These are phyloP conservation scores for Lentinula aciculospora DNA, from an alignment of 768 basidiomycete species.

Conservation along the genomic window DNA sequence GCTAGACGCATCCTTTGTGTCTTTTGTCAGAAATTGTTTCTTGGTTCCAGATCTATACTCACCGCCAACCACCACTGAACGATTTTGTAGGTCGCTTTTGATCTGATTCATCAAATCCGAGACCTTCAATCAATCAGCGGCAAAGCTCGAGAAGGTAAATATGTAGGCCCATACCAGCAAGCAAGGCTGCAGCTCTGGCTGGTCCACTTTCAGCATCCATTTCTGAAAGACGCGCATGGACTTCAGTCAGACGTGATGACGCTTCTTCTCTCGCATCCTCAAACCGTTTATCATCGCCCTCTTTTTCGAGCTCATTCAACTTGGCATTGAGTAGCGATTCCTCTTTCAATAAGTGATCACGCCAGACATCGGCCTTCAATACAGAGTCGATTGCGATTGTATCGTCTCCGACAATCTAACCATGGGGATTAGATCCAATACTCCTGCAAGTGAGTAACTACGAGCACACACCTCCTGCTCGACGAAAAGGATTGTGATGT, in stretches of 20 bases:
- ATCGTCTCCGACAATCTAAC: conserved; percentile 87
- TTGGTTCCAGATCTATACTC: conserved; percentile 13
- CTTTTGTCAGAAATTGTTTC: not conserved
- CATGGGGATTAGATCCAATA: not conserved
- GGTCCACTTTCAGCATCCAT: conserved; percentile 99
- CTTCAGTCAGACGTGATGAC: conserved; percentile 75
- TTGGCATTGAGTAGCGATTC: conserved; percentile 71
- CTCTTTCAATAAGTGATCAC: conserved; percentile 86
- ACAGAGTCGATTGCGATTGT: conserved; percentile 91
- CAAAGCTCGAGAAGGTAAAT: not conserved
- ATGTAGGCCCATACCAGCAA: conserved; percentile 58
- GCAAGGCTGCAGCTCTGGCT: conserved; percentile 82
- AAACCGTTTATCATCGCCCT: conserved; percentile 73
- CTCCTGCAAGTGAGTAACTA: not conserved
- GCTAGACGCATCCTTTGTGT: conserved; percentile 84
- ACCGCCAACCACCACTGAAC: conserved; percentile 97
- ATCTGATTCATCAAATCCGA: conserved; percentile 88
- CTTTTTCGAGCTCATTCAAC: conserved; percentile 65
- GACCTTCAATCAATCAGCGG: conserved; percentile 39
- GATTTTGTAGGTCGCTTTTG: conserved; percentile 78
- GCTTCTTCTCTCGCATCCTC: conserved; percentile 86
- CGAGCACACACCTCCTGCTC: conserved; percentile 78
- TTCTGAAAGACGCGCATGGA: conserved; percentile 87
- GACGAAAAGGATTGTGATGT: conserved; percentile 96
- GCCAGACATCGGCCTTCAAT: conserved; percentile 99